Evolutionary conservation across 495 filamentous ascomycete species (phyloP).

Genomic region (Copromyces sp.): DNA sequence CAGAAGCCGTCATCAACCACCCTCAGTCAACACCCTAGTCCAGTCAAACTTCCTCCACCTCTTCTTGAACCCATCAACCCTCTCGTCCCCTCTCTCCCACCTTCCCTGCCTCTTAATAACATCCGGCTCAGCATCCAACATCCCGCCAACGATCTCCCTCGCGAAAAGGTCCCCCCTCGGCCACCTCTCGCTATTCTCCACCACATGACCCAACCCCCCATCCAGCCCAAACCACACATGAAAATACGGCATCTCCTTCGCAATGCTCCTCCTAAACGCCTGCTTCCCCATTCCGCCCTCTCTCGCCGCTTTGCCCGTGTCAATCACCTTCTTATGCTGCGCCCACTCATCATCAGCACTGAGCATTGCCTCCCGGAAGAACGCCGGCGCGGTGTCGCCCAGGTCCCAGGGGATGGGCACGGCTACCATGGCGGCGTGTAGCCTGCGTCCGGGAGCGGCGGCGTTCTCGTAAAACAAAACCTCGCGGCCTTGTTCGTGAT

Average conservation of each 20-base stretch:
- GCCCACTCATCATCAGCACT: slow-evolving; percentile 84
- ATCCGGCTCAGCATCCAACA: slow-evolving; percentile 75
- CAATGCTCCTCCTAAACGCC: slow-evolving; percentile 73
- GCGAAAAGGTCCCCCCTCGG: slow-evolving; percentile 91
- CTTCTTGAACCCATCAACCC: slow-evolving; percentile 71
- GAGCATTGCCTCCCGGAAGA: slow-evolving; percentile 91
- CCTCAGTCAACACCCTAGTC: slow-evolving; percentile 65
- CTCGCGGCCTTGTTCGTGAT: slow-evolving; percentile 79
- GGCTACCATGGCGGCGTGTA: slow-evolving; percentile 76
- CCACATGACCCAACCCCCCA: slow-evolving; percentile 84
- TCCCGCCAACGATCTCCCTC: slow-evolving; percentile 82
- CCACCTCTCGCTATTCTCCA: slow-evolving; percentile 83
- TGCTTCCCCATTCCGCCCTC: slow-evolving; percentile 63
- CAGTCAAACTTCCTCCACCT: slow-evolving; percentile 92
- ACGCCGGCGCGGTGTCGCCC: slow-evolving; percentile 83
- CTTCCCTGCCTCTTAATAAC: slow-evolving; percentile 85
- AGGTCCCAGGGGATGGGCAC: slow-evolving; percentile 81
- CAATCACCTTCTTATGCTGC: slow-evolving; percentile 89
- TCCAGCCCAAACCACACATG: slow-evolving; percentile 94
- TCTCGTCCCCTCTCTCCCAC: slow-evolving; percentile 65
- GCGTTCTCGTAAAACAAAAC: slow-evolving; percentile 98
- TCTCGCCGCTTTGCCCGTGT: slow-evolving; percentile 60
- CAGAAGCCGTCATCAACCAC: not conserved
- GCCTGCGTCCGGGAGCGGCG: slow-evolving; percentile 63
- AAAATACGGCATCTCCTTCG: slow-evolving; percentile 98